Evolutionary conservation across 495 filamentous ascomycete genomes (phyloP).

Genomic region (Hypoxylon perforatum): DNA sequence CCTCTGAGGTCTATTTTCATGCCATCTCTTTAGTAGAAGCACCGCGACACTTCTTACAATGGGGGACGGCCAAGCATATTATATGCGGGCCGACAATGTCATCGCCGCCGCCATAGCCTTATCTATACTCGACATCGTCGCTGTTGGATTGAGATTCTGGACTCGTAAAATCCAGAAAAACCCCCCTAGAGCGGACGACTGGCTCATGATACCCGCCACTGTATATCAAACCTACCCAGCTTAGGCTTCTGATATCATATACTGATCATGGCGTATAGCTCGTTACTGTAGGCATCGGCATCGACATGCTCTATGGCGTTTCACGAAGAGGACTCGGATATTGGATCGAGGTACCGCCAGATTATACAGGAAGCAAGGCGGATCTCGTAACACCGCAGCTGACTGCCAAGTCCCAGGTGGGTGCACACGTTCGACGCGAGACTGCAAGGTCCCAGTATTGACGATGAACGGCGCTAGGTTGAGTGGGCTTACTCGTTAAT

Average conservation of each 20-base stretch:
- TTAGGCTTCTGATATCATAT: no score
- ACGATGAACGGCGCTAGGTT: constrained; percentile 19
- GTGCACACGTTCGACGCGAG: neutral
- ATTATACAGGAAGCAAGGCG: constrained; percentile 10
- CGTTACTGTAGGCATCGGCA: constrained; percentile 30
- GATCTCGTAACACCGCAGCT: constrained; percentile 27
- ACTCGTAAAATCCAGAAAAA: constrained; percentile 41
- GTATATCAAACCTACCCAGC: constrained; percentile 21
- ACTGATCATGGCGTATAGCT: constrained; percentile 18
- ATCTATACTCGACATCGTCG: constrained; percentile 28
- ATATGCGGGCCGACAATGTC: constrained; percentile 28
- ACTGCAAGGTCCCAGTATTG: neutral
- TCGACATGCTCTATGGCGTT: constrained; percentile 34
- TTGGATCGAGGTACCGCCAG: constrained; percentile 18
- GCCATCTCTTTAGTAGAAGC: neutral
- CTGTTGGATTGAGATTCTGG: constrained; percentile 39
- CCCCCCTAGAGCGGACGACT: constrained; percentile 46
- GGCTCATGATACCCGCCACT: constrained; percentile 48
- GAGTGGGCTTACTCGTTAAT: constrained; percentile 36
- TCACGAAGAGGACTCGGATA: constrained; percentile 29
- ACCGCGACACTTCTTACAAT: neutral
- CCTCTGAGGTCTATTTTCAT: neutral
- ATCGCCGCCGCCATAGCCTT: constrained; percentile 27
- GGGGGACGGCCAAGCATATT: constrained; percentile 14
- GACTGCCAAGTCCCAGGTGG: constrained; percentile 19